Evolutionary conservation across 768 basidiomycete genomes (phyloP).

Genomic region (Lanmaoa pseudosensibilis): DNA sequence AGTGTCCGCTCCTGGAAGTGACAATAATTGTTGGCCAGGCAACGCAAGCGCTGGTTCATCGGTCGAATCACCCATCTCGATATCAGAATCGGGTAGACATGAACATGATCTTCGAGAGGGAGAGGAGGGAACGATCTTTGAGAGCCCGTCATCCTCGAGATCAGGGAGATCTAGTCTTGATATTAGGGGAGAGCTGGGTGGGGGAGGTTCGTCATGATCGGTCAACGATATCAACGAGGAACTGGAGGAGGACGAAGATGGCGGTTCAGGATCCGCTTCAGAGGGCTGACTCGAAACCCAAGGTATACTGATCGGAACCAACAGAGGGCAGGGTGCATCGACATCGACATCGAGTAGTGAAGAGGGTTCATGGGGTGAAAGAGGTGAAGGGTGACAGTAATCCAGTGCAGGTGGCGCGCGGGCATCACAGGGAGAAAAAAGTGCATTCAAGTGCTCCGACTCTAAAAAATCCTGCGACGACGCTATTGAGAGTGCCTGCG

Average conservation of each 20-base stretch:
- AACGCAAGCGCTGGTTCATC: constrained; percentile 15
- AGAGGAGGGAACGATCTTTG: constrained; percentile 26
- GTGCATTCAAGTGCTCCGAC: constrained; percentile 16
- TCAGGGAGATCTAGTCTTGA: constrained; percentile 32
- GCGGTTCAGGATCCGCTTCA: constrained; percentile 17
- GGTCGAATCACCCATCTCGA: constrained; percentile 21
- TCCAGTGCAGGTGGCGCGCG: constrained; percentile 14
- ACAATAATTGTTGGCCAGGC: constrained; percentile 31
- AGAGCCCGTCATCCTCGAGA: constrained; percentile 28
- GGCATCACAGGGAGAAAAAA: constrained; percentile 18
- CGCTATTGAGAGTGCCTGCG: constrained; percentile 12
- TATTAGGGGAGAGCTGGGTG: constrained; percentile 35
- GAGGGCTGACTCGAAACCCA: constrained; percentile 15
- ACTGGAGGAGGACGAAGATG: constrained; percentile 11
- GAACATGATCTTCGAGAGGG: constrained; percentile 32
- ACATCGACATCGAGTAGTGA: constrained; percentile 31
- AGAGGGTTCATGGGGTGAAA: constrained; percentile 14
- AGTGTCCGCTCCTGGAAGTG: constrained; percentile 44
- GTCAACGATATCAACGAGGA: constrained; percentile 24
- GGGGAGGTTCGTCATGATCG: constrained; percentile 19
- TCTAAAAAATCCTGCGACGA: constrained; percentile 19
- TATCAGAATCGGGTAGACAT: constrained; percentile 31
- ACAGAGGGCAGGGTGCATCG: constrained; percentile 13
- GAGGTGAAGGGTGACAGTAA: constrained; percentile 14
- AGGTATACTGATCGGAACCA: constrained; percentile 27